Evolutionary conservation across 805 yeast species (phyloP), one percentile per base, ranked within the genome.

Genomic region (Torulaspora maleeae): DNA sequence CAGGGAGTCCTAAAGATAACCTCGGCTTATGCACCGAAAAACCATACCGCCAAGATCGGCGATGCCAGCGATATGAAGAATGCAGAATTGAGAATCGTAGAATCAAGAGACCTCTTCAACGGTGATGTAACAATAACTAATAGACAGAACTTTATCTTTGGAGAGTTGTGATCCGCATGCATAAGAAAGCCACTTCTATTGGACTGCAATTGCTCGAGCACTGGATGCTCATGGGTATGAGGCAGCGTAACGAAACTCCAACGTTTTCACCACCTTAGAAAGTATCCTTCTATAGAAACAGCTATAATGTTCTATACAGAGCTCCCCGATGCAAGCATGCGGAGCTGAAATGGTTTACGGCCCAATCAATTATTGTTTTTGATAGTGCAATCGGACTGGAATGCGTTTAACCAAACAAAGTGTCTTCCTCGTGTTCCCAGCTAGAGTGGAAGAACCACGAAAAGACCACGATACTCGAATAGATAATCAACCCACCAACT

Each of bases 401-500:
- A 30, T 30, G 34, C 34, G 7, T 16, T 30, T 32, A 63, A 24
- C 64, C 60, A 41, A 63, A 71, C 45, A 70, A 66, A 13, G 69
- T 69, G 45, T 71, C 74, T 6, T 56, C 61, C 12, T 68, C 71
- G 28, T 78, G 78, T 15, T 61, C 64, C 62, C 62, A 58, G 34
- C 55, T 56, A 24, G 59, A 43, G 15, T 63, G 64, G 72, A 91
- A 91, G 59, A 86, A 87, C 61, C 82, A 72, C 4, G 86, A 81
- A 62, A 91, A 91, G 6, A 86, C 78, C 40, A 86, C 83, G 27
- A 91, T 88, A 5, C 96, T 83, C 5, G 82, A 77, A 66, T 85
- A 90, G 37, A 91, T 86, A 49, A 90, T 74, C 15, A 75, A 51
- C n/a, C 98, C 98, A 12, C 98, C 99, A 10, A 73, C 45, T 27